Conservation (phyloP, 371 early-diverging fungal species). For the Rhizopus microsporus region DNA sequence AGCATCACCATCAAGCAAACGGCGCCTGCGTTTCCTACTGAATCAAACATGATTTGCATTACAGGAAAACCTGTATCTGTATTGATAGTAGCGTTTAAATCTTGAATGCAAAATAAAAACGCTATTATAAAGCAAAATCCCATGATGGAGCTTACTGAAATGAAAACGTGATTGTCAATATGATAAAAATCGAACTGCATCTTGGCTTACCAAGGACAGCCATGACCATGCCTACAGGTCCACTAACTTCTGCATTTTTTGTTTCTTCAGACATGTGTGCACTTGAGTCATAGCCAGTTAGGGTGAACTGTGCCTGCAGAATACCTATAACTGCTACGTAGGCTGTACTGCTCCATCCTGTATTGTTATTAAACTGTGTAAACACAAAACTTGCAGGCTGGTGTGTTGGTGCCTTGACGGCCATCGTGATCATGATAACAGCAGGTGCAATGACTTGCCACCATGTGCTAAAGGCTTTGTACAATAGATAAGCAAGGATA, state of each 20-base stretch:
- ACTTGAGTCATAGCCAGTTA: constrained; percentile 64
- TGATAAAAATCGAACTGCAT: neutral
- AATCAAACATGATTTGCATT: constrained; percentile 55
- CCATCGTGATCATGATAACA: constrained; percentile 33
- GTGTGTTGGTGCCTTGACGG: constrained; percentile 40
- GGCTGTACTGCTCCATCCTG: constrained; percentile 30
- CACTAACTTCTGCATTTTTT: constrained; percentile 58
- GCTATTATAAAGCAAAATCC: constrained; percentile 46
- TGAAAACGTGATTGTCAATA: neutral
- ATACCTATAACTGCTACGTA: constrained; percentile 37
- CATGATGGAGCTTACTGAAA: constrained; percentile 33
- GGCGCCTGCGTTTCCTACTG: constrained; percentile 50
- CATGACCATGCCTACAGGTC: constrained; percentile 39
- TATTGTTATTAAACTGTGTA: constrained; percentile 40
- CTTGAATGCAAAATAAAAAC: constrained; percentile 43
- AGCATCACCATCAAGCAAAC: constrained; percentile 55
- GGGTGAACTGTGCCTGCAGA: constrained; percentile 42
- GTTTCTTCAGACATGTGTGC: constrained; percentile 78
- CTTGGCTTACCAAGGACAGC: constrained; percentile 25
- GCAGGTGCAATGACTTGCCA: constrained; percentile 46
- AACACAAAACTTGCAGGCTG: constrained; percentile 50
- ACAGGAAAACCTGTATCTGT: constrained; percentile 44
- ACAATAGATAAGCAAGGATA: constrained; percentile 6
- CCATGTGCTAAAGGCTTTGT: constrained; percentile 35
- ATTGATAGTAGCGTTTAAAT: constrained; percentile 45